phyloP scores from a whole-genome alignment of 139 green algal species.

The Chloropicon primus region DNA sequence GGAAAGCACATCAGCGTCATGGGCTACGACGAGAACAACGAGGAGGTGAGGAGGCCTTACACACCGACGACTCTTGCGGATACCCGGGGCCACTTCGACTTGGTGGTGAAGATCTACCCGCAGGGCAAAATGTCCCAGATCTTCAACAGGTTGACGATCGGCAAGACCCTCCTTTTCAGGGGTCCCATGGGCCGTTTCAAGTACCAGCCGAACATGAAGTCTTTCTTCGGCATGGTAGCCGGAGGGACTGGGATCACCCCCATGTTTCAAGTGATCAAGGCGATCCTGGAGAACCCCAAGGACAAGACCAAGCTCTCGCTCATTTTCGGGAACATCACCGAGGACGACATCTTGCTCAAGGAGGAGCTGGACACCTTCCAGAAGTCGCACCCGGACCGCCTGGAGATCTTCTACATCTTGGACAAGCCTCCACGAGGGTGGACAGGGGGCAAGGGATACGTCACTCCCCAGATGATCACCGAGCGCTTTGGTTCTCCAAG shows the following conservation, averaged over 20 bases:
- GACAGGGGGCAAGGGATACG: slow-evolving; percentile 54
- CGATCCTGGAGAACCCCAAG: slow-evolving; percentile 46
- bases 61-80: not conserved
- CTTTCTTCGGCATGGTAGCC: slow-evolving; percentile 65
- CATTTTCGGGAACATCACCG: slow-evolving; percentile 74
- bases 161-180: slow-evolving; percentile 66
- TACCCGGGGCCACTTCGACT: not conserved
- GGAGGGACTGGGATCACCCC: slow-evolving; percentile 90
- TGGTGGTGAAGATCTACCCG: slow-evolving; percentile 43
- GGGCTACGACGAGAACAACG: not conserved
- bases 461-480: slow-evolving; percentile 59
- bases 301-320: slow-evolving; percentile 43
- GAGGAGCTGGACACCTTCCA: slow-evolving; percentile 34
- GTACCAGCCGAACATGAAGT: slow-evolving; percentile 56
- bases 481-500: not conserved
- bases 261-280: slow-evolving; percentile 69
- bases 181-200: slow-evolving; percentile 70
- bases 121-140: slow-evolving; percentile 77
- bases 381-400: slow-evolving; percentile 3
- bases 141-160: slow-evolving; percentile 55
- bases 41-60: not conserved
- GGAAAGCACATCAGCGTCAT: not conserved
- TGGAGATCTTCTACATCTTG: slow-evolving; percentile 48
- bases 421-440: slow-evolving; percentile 41
- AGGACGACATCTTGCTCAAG: slow-evolving; percentile 80